Evolutionary conservation across 73 alveolate species (phyloP).

Genomic region (Paramecium biaurelia): DNA sequence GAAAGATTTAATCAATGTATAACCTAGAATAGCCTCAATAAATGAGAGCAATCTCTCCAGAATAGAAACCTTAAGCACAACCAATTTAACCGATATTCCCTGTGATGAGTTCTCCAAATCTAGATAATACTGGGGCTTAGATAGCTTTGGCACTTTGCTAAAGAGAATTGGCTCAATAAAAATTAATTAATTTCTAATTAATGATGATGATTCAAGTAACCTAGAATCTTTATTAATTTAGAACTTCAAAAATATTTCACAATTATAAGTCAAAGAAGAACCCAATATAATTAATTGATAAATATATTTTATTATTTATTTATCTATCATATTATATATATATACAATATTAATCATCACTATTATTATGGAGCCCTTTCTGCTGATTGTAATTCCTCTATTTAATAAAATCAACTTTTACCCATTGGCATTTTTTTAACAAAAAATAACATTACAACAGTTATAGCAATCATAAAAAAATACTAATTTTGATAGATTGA

Average conservation of each 20-base stretch:
- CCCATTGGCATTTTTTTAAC: slow-evolving; percentile 51
- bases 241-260: slow-evolving; percentile 1
- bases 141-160: background rate
- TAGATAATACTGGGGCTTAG: background rate
- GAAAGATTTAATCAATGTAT: slow-evolving; percentile 33
- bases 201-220: slow-evolving; percentile 32
- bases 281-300: slow-evolving; percentile 8
- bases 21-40: background rate
- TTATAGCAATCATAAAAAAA: background rate
- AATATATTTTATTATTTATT: background rate
- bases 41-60: background rate
- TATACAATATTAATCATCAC: background rate
- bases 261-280: slow-evolving; percentile 11
- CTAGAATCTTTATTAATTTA: background rate
- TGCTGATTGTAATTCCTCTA: background rate
- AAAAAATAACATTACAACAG: background rate
- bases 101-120: background rate
- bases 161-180: slow-evolving; percentile 39
- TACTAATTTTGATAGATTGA: slow-evolving; percentile 2
- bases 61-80: background rate
- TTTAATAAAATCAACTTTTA: background rate
- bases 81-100: background rate
- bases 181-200: background rate
- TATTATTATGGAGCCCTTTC: background rate
- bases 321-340: background rate